Evolutionary conservation across 176 grass and related monocot genomes (phyloP).

Genomic region (Guadua angustifolia): DNA sequence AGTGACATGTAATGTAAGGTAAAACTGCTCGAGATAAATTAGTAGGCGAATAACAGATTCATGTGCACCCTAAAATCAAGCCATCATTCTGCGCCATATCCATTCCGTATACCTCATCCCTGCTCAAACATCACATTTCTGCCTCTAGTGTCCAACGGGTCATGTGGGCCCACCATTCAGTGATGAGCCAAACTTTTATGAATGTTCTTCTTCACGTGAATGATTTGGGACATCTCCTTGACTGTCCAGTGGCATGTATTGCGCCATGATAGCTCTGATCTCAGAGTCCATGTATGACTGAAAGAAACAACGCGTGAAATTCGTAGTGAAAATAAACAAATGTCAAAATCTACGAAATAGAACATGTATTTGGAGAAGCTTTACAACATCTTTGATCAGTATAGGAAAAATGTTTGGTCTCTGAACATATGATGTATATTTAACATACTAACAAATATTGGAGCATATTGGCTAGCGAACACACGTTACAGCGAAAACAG

Average conservation of each 20-base stretch:
- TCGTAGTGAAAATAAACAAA: not conserved
- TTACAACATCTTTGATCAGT: conserved; percentile 8
- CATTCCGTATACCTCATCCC: not conserved
- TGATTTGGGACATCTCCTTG: conserved; percentile 66
- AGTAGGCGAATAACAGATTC: conserved; percentile 15
- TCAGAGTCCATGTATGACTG: conserved; percentile 83
- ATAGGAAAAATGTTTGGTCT: not conserved
- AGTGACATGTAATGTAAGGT: conserved; percentile 28
- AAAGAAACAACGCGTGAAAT: conserved; percentile 10
- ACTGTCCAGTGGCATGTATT: conserved; percentile 69
- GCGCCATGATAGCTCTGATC: conserved; percentile 75
- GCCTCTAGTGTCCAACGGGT: not conserved
- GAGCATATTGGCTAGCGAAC: not conserved
- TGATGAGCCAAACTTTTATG: conserved; percentile 3
- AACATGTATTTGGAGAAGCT: not conserved
- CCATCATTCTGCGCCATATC: not conserved
- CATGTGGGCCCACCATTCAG: not conserved
- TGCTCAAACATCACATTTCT: conserved; percentile 18
- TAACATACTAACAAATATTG: not conserved
- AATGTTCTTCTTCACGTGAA: conserved; percentile 44
- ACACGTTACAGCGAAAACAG: too few species aligned
- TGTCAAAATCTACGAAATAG: not conserved
- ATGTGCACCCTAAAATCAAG: conserved; percentile 13
- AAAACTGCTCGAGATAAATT: conserved; percentile 36
- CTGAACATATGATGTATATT: not conserved